phyloP scores from a whole-genome alignment of 495 filamentous ascomycete genomes.

The Penicillium alfredii region DNA sequence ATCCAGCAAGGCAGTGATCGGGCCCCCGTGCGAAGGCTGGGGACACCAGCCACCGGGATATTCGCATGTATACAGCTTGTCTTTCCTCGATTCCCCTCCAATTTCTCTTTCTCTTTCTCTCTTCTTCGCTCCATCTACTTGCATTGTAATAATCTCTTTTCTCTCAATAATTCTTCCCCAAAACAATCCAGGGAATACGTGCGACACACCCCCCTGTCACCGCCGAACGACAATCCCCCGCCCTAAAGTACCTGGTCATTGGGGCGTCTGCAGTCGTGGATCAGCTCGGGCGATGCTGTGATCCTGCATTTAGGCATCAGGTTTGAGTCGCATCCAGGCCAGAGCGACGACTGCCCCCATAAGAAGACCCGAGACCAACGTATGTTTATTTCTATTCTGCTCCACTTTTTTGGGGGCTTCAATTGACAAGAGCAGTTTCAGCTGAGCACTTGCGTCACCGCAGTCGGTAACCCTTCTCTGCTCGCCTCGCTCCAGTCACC shows the following conservation, averaged over 20 bases:
- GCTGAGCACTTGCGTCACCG: background rate
- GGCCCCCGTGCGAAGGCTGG: conserved; percentile 27
- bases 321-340: too few species aligned
- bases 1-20: conserved; percentile 5
- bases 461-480: too few species aligned
- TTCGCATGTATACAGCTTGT: conserved; percentile 15
- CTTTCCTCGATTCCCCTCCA: background rate
- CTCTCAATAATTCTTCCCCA: background rate
- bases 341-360: too few species aligned
- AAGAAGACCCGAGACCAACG: too few species aligned
- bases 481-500: background rate
- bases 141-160: background rate
- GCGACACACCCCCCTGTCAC: background rate
- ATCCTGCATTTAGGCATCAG: conserved; percentile 19
- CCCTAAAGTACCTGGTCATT: background rate
- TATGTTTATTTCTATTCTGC: too few species aligned
- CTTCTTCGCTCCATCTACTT: too few species aligned
- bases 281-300: conserved; percentile 14
- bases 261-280: too few species aligned
- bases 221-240: background rate
- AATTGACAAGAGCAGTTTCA: too few species aligned
- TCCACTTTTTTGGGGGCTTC: too few species aligned
- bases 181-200: too few species aligned
- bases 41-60: conserved; percentile 29
- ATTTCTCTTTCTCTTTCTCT: conserved; percentile 3